Conservation (phyloP, 2,329 filamentous ascomycete genomes). For the Lachnellula occidentalis region DNA sequence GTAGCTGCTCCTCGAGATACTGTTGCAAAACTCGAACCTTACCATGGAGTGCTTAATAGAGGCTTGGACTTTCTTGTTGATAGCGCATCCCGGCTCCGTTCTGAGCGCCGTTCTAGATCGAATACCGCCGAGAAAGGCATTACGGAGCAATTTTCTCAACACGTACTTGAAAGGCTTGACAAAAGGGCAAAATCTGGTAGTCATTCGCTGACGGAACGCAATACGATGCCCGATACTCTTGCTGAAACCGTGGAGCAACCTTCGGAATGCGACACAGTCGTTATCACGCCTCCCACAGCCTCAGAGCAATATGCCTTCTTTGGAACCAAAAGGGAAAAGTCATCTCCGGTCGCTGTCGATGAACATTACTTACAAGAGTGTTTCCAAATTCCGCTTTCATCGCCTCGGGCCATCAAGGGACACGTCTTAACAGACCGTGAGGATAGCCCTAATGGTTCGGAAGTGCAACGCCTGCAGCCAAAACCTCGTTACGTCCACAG, state of each 20-base stretch:
- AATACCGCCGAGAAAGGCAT: too few species aligned
- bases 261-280: not conserved
- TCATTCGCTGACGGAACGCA: not conserved
- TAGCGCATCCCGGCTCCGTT: too few species aligned
- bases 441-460: not conserved
- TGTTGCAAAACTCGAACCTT: too few species aligned
- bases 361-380: not conserved
- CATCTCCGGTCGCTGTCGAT: not conserved
- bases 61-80: too few species aligned
- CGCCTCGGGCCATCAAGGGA: not conserved
- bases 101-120: too few species aligned
- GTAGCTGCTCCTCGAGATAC: too few species aligned
- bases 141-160: too few species aligned
- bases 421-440: not conserved
- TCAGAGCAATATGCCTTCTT: not conserved
- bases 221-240: not conserved
- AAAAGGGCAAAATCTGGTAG: not conserved
- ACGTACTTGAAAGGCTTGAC: too few species aligned
- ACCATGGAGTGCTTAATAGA: too few species aligned
- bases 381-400: not conserved
- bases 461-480: not conserved
- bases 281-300: not conserved
- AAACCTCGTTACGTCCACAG: conserved; percentile 26
- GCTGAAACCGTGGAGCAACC: not conserved
- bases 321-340: not conserved